Conservation (phyloP, 805 yeast genomes). For the baker's yeast (Saccharomyces cerevisiae) region DNA sequence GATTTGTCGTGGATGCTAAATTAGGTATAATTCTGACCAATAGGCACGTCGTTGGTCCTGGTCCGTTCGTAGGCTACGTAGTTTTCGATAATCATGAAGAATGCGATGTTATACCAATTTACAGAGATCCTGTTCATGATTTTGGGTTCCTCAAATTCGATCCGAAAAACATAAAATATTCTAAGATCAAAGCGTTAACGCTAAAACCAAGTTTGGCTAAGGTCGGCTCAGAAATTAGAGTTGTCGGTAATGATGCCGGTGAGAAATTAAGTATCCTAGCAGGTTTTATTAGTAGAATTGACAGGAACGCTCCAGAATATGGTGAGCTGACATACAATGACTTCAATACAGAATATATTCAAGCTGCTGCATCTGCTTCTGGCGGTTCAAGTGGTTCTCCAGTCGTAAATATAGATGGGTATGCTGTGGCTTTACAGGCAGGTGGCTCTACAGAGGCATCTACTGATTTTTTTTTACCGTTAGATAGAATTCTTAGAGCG, state of each 20-base stretch:
- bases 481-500: conserved; percentile 76
- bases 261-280: conserved; percentile 83
- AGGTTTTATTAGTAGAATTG: conserved; percentile 71
- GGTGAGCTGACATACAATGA: conserved; percentile 84
- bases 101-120: conserved; percentile 74
- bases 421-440: conserved; percentile 87
- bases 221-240: conserved; percentile 90
- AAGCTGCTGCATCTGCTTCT: conserved; percentile 92
- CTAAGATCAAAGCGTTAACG: conserved; percentile 57
- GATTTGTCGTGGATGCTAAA: conserved; percentile 81
- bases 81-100: conserved; percentile 94
- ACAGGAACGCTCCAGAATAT: conserved; percentile 91
- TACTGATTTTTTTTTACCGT: conserved; percentile 85
- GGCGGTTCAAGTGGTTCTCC: conserved; percentile 97
- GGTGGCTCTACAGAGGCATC: conserved; percentile 90
- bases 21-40: conserved; percentile 82
- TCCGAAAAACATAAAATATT: conserved; percentile 62
- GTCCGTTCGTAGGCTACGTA: conserved; percentile 86
- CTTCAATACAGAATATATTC: conserved; percentile 88
- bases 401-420: conserved; percentile 81
- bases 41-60: conserved; percentile 92
- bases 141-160: conserved; percentile 82
- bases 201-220: conserved; percentile 75
- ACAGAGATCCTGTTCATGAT: conserved; percentile 92
- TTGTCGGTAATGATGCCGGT: conserved; percentile 94